Conservation (phyloP, 176 grass and related monocot genomes). For the Secale cereale region DNA sequence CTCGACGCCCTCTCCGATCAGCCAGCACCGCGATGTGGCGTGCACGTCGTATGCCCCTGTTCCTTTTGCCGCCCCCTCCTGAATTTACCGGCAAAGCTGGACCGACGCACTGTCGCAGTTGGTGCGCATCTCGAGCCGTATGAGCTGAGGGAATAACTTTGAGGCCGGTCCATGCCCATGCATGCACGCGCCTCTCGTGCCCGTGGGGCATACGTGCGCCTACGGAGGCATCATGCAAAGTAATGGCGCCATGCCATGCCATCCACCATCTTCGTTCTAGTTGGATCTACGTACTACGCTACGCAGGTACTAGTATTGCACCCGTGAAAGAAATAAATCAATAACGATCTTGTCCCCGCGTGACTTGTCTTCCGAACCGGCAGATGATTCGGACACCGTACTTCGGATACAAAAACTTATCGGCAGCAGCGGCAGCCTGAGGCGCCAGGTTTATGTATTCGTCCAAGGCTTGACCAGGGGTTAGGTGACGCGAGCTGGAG, state of each 20-base stretch:
- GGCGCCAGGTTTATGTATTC: conserved; percentile 34
- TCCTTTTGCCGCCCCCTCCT: neutral
- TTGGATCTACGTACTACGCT: neutral
- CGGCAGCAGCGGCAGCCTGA: neutral
- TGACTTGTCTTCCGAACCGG: conserved; percentile 4
- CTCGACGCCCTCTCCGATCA: neutral
- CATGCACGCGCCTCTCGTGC: conserved; percentile 17
- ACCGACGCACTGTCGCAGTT: conserved; percentile 13
- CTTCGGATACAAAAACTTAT: conserved; percentile 35
- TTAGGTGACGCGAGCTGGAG: conserved; percentile 9
- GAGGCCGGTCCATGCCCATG: neutral
- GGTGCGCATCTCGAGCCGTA: conserved; percentile 28
- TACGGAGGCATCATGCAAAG: neutral
- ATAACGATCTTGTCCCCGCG: conserved; percentile 16
- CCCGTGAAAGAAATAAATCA: neutral
- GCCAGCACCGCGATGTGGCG: neutral
- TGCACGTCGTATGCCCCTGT: neutral
- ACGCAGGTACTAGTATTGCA: neutral
- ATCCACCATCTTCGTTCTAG: neutral
- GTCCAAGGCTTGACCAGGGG: conserved; percentile 40
- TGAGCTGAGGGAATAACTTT: conserved; percentile 34
- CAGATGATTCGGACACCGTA: neutral
- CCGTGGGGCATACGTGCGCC: conserved; percentile 5
- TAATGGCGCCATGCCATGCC: neutral
- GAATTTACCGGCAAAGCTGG: conserved; percentile 41